Conservation (phyloP, 2,329 filamentous ascomycete genomes). For the Fusarium euwallaceae region DNA sequence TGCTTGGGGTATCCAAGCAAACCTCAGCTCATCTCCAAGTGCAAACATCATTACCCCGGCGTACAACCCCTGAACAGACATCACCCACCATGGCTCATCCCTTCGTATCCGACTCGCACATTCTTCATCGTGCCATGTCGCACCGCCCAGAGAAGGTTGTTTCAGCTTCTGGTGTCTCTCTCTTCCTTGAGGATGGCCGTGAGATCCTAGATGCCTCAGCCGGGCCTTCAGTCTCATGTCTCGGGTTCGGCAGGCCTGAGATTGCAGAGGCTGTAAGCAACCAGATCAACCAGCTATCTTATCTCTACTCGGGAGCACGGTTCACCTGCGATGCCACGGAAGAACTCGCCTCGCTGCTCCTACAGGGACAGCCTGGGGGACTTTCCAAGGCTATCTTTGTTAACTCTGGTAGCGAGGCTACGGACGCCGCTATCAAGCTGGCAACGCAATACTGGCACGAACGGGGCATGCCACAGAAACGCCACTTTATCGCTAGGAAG, state of each 20-base stretch:
- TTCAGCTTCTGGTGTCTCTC: background rate
- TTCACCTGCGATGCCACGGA: conserved; percentile 43
- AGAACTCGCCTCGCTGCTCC: conserved; percentile 47
- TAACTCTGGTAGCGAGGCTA: background rate
- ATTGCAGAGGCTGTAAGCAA: background rate
- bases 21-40: background rate
- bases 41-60: background rate
- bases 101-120: background rate
- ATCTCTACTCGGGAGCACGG: conserved; percentile 31
- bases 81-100: background rate
- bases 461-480: conserved; percentile 51
- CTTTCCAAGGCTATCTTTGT: background rate
- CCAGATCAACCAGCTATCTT: conserved; percentile 19
- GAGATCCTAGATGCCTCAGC: background rate
- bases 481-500: conserved; percentile 58
- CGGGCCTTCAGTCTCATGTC: background rate
- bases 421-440: background rate
- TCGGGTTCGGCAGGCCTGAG: background rate
- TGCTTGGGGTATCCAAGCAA: background rate
- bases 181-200: background rate
- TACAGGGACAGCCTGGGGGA: conserved; percentile 21
- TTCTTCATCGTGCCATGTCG: background rate
- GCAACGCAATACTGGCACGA: conserved; percentile 56
- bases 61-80: background rate
- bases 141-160: background rate